phyloP scores from a whole-genome alignment of 164 flowering plant species.

The Aristolochia fimbriata region DNA sequence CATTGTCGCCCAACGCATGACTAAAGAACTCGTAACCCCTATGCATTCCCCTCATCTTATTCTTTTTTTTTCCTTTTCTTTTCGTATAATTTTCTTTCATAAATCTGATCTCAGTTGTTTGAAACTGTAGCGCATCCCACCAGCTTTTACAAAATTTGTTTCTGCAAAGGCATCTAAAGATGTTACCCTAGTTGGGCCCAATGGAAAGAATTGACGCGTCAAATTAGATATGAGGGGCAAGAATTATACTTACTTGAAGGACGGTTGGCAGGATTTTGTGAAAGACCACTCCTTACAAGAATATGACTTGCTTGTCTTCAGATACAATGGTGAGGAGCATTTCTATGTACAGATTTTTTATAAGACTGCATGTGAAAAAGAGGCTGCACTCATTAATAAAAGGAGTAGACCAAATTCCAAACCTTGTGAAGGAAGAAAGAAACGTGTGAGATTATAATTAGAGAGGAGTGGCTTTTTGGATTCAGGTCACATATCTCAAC shows the following conservation, averaged over 20 bases:
- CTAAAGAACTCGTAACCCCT: no score
- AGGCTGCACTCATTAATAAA: slow-evolving; percentile 29
- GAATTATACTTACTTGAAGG: slow-evolving; percentile 25
- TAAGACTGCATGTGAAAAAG: slow-evolving; percentile 54
- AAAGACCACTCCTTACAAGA: slow-evolving; percentile 36
- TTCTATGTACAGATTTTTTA: slow-evolving; percentile 62
- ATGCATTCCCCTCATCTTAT: no score
- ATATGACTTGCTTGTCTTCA: slow-evolving; percentile 54
- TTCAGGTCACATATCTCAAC: no score
- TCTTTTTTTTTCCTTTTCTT: no score
- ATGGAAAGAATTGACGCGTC: slow-evolving; percentile 47
- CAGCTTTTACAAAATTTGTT: slow-evolving; percentile 10
- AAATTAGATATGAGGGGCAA: slow-evolving; percentile 18
- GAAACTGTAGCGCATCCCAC: slow-evolving; percentile 16
- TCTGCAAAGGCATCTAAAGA: slow-evolving; percentile 18
- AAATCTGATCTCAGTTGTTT: not conserved
- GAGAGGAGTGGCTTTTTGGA: no score
- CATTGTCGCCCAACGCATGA: no score
- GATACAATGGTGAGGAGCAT: slow-evolving; percentile 44
- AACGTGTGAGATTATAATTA: no score
- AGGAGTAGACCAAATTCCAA: no score
- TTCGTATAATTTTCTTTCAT: no score
- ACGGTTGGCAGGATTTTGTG: slow-evolving; percentile 60
- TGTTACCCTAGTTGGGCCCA: slow-evolving; percentile 39
- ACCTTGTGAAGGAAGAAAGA: no score